Percentiles rank a stretch among this genome's conserved stretches.
Evolutionary conservation across 2,329 filamentous ascomycete genomes (phyloP).

Genomic region (Scedosporium aurantiacum): DNA sequence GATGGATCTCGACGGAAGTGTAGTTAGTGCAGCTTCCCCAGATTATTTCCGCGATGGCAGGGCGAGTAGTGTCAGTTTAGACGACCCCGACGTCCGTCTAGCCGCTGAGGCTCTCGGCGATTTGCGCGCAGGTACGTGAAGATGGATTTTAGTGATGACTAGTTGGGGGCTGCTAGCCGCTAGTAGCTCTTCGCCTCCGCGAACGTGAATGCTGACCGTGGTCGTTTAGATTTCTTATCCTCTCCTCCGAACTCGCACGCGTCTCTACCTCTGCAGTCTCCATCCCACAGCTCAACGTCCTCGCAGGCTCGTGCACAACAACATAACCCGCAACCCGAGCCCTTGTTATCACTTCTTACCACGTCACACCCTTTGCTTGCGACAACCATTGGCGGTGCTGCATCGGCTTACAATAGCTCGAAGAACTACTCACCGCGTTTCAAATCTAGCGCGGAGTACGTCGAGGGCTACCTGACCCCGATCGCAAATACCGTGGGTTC

Average conservation of each 20-base stretch:
- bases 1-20: conserved; percentile 37
- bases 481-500: conserved; percentile 78
- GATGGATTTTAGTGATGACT: not conserved
- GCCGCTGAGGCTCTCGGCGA: conserved; percentile 69
- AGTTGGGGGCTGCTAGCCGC: not conserved
- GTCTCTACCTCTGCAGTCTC: conserved; percentile 25
- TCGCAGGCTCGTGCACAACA: conserved; percentile 20
- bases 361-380: conserved; percentile 80
- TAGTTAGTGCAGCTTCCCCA: conserved; percentile 31
- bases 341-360: conserved; percentile 74
- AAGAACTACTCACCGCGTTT: conserved; percentile 88
- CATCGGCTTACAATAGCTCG: conserved; percentile 74
- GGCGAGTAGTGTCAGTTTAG: conserved; percentile 43
- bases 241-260: conserved; percentile 42
- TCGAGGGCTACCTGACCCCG: conserved; percentile 78
- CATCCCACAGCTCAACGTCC: conserved; percentile 20
- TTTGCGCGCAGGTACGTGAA: conserved; percentile 54
- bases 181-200: not conserved
- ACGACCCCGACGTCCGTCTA: conserved; percentile 56
- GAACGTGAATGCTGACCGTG: conserved; percentile 11
- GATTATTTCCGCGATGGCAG: conserved; percentile 33
- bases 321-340: conserved; percentile 37
- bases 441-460: conserved; percentile 79
- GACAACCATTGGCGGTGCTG: conserved; percentile 71
- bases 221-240: conserved; percentile 49